A percentile compares a stretch with the other conserved stretches of the same genome.
phyloP scores from a whole-genome alignment of 306 rosid genomes.

The Malus fusca region DNA sequence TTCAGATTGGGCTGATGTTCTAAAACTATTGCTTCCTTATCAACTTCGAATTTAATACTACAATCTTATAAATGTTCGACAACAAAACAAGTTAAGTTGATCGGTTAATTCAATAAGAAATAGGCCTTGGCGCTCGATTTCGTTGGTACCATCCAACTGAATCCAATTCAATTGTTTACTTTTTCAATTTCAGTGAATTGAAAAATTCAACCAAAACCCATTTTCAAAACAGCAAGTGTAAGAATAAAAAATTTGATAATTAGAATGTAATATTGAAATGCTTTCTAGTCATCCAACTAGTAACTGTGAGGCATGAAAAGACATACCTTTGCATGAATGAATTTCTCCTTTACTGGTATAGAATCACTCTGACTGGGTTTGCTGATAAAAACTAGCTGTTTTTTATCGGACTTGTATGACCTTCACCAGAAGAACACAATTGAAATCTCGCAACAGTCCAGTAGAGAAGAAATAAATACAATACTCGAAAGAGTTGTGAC shows the following conservation, averaged over 20 bases:
- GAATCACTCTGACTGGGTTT: slow-evolving; percentile 84
- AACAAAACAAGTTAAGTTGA: no score
- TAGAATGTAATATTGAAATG: not conserved
- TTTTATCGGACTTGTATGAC: slow-evolving; percentile 67
- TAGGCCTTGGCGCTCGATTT: no score
- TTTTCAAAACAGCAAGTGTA: no score
- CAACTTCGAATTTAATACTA: not conserved
- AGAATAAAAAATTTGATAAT: not conserved
- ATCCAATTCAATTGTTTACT: no score
- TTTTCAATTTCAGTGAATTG: no score
- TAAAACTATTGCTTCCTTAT: not conserved
- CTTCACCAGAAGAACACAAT: slow-evolving; percentile 43
- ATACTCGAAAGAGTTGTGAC: slow-evolving; percentile 15
- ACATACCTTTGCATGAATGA: slow-evolving; percentile 91
- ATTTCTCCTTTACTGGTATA: slow-evolving; percentile 90
- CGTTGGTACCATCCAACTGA: no score
- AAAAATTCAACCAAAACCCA: no score
- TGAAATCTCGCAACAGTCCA: slow-evolving; percentile 24
- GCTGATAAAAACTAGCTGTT: slow-evolving; percentile 47
- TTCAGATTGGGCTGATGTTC: not conserved
- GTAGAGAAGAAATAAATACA: slow-evolving; percentile 1
- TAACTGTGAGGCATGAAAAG: not conserved
- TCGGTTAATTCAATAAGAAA: no score
- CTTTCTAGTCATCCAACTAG: not conserved
- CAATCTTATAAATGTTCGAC: not conserved